Base-by-base conservation (phyloP, 345 rosid genomes). In the Abelmoschus esculentus region DNA sequence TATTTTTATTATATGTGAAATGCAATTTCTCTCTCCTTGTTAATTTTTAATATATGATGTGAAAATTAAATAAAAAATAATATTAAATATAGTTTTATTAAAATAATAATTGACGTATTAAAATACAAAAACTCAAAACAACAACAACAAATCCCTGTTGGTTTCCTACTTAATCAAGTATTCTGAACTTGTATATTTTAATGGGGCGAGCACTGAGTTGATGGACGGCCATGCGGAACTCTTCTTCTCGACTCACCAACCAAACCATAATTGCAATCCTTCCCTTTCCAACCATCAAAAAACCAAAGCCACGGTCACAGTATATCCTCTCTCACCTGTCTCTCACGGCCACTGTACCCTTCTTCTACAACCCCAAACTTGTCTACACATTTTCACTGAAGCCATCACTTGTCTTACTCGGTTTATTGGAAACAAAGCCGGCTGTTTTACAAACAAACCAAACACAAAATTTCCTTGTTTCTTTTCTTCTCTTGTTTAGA, bases 291-390 rank as follows among this genome's bases (percentile, higher is more conserved):
- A 22, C 49, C 50, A 55, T 22, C 12, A 54, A 19, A 69, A 55
- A 3, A 52, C 15, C 3, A 68, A 69, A 54, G 10, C 42, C 32
- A 6, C 19, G 22, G 46, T 13, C 26, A 3, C 26, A 55, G 9
- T n/a, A 38, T 69, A 69, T 69, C 32, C 63, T 14, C 63, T 14
- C 22, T 56, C 52, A 69, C 38, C 64, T 56, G 72, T 69, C 54
- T 62, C 63, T 69, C 53, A 69, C 72, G 72, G 72, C 26, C 60
- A 56, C 12, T 61, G 4, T 32, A 0, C 10, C 29, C 11, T 22
- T 64, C 18, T 64, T 22, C 34, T 15, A 11, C 46, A 40, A 40
- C 40, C 9, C 42, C 42, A 36, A 36, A 36, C 40, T 22, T n/a
- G n/a, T n/a, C n/a, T n/a, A n/a, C n/a, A n/a, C n/a, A n/a, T n/a